Percentiles rank a stretch among this genome's conserved stretches.
These are phyloP conservation scores for Chytridium lagenaria DNA, from an alignment of 371 early-diverging fungal genomes.

Conservation along the genomic window DNA sequence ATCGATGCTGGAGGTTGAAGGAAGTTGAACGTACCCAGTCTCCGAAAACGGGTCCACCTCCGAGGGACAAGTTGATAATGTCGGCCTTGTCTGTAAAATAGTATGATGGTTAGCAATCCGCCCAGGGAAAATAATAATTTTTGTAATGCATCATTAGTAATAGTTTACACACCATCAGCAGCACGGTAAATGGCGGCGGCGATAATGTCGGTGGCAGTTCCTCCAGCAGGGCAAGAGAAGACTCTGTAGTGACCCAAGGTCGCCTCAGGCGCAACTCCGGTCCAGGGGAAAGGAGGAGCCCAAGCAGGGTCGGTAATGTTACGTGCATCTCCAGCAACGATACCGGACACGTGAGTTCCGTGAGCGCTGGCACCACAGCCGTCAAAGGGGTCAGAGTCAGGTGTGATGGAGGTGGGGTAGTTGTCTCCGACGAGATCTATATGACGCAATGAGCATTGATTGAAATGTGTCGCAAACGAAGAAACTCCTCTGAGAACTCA, in stretches of 20 bases:
- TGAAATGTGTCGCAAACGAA: too few relatives aligned
- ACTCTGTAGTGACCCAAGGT: conserved; percentile 44
- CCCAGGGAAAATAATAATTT: conserved; percentile 67
- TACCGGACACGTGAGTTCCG: conserved; percentile 51
- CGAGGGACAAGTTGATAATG: conserved; percentile 69
- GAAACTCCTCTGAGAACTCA: too few relatives aligned
- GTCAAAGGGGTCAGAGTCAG: conserved; percentile 62
- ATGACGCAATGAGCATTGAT: too few relatives aligned
- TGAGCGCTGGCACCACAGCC: conserved; percentile 51
- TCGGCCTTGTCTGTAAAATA: conserved; percentile 75
- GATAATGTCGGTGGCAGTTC: not conserved
- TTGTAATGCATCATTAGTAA: conserved; percentile 63
- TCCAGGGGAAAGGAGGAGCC: conserved; percentile 23
- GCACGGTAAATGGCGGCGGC: conserved; percentile 9
- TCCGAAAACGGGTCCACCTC: conserved; percentile 60
- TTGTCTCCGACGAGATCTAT: conserved; percentile 51
- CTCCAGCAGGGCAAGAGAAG: conserved; percentile 67
- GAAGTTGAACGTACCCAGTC: not conserved
- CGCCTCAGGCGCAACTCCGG: conserved; percentile 50
- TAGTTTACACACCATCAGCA: conserved; percentile 43
- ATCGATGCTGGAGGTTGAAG: too few relatives aligned
- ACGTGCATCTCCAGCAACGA: conserved; percentile 56
- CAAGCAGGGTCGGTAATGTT: conserved; percentile 28
- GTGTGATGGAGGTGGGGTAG: conserved; percentile 28
- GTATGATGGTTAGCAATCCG: too few relatives aligned